Percentiles rank a stretch among this genome's conserved stretches.
These are phyloP conservation scores for Globisporangium nunn DNA, from an alignment of 352 stramenopile species.

Conservation along the genomic window DNA sequence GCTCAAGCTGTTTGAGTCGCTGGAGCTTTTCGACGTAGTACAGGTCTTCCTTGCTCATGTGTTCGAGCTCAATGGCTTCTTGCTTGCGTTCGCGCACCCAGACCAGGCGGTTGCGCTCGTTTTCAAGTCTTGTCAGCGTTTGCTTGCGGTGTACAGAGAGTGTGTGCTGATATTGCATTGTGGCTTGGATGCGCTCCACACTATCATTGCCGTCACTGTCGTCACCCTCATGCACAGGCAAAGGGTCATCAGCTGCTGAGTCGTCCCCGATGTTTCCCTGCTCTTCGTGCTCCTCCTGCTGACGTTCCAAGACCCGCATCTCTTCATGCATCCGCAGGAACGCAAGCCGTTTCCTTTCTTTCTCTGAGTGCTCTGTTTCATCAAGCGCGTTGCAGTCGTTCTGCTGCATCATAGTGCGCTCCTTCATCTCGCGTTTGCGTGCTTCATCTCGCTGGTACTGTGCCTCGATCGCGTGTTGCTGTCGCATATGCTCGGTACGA, in stretches of 20 bases:
- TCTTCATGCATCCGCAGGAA: slow-evolving; percentile 24
- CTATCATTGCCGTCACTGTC: not conserved
- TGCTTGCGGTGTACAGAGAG: slow-evolving; percentile 11
- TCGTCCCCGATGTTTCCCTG: too few species aligned
- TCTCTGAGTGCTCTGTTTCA: slow-evolving; percentile 12
- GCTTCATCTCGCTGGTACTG: slow-evolving; percentile 37
- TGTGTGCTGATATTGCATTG: slow-evolving; percentile 3
- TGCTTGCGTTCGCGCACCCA: slow-evolving; percentile 19
- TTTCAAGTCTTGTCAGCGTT: slow-evolving; percentile 12
- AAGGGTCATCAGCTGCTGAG: not conserved
- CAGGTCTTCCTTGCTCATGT: slow-evolving; percentile 45
- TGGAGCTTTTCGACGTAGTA: slow-evolving; percentile 50
- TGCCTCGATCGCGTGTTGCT: slow-evolving; percentile 33
- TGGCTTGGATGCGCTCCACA: slow-evolving; percentile 4
- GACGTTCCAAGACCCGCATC: slow-evolving; percentile 18
- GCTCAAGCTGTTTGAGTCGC: slow-evolving; percentile 17
- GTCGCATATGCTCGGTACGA: slow-evolving; percentile 26
- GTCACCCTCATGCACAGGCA: not conserved
- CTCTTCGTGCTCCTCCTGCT: slow-evolving; percentile 2
- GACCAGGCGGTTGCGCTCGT: slow-evolving; percentile 22
- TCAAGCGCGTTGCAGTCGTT: slow-evolving; percentile 34
- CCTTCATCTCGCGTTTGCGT: slow-evolving; percentile 29
- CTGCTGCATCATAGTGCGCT: slow-evolving; percentile 26
- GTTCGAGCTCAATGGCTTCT: slow-evolving; percentile 25
- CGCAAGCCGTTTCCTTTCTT: slow-evolving; percentile 14